Evolutionary conservation across 2,329 filamentous ascomycete genomes (phyloP).

Genomic region (Colletotrichum simmondsii): DNA sequence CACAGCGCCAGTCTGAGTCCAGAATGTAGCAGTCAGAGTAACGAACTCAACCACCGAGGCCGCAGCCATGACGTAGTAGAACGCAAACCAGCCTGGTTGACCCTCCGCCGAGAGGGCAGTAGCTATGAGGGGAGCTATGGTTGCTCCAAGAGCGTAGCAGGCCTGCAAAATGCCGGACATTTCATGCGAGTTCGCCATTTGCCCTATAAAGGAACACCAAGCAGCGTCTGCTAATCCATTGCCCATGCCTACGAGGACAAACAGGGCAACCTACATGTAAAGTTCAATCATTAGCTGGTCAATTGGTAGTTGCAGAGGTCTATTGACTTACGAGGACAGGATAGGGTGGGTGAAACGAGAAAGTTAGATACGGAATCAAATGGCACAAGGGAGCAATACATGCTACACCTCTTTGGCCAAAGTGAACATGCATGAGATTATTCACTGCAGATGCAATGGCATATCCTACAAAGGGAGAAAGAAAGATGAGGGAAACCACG

Average conservation of each 20-base stretch:
- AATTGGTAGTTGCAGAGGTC: background rate
- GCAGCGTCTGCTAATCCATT: slow-evolving; percentile 74
- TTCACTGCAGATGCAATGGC: slow-evolving; percentile 71
- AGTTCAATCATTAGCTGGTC: background rate
- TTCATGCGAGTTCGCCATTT: slow-evolving; percentile 78
- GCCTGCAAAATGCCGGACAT: slow-evolving; percentile 78
- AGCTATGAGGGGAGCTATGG: slow-evolving; percentile 75
- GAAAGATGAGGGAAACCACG: slow-evolving; percentile 73
- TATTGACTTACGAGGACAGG: background rate
- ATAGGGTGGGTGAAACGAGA: slow-evolving; percentile 76
- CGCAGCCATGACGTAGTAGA: background rate
- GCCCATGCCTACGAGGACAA: slow-evolving; percentile 75
- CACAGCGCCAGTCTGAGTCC: background rate
- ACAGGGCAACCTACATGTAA: slow-evolving; percentile 71
- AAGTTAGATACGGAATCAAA: slow-evolving; percentile 71
- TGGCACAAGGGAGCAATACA: slow-evolving; percentile 71
- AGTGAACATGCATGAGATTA: slow-evolving; percentile 69
- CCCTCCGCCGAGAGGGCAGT: slow-evolving; percentile 55
- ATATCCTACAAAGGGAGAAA: slow-evolving; percentile 75
- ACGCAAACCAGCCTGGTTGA: background rate
- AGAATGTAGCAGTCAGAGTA: background rate
- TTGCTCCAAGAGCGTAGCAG: slow-evolving; percentile 77
- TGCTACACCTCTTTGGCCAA: slow-evolving; percentile 78
- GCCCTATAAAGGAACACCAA: slow-evolving; percentile 72
- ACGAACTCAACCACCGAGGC: background rate